Conservation (phyloP, 192 early-diverging fungal species). For the Dimargaris xerosporica region DNA sequence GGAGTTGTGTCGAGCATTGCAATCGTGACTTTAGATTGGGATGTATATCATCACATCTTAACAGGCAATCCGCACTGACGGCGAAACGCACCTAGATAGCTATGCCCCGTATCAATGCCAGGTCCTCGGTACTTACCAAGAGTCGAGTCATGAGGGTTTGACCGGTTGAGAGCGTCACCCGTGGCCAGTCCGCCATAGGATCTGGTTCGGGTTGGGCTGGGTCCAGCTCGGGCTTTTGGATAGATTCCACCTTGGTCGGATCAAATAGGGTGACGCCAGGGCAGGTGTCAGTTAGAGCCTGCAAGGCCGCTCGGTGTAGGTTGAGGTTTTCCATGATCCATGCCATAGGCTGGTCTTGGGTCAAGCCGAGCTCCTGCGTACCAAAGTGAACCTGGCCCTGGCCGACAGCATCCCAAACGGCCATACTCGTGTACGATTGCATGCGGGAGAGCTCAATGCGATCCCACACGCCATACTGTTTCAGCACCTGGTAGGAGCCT, state of each 20-base stretch:
- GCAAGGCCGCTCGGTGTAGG: conserved; percentile 54
- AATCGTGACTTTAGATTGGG: too few species aligned
- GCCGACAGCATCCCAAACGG: conserved; percentile 66
- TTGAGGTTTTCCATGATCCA: conserved; percentile 81
- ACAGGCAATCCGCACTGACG: too few species aligned
- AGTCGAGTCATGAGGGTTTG: conserved; percentile 46
- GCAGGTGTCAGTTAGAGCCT: conserved; percentile 22
- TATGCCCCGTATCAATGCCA: too few species aligned
- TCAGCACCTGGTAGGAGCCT: conserved; percentile 25
- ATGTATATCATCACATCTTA: too few species aligned
- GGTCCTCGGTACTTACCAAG: conserved; percentile 29
- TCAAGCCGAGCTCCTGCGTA: conserved; percentile 20
- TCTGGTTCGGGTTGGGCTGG: conserved; percentile 5
- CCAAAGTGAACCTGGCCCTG: conserved; percentile 50
- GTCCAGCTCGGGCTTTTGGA: conserved; percentile 18
- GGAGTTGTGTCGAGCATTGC: too few species aligned
- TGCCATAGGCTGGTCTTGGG: conserved; percentile 34
- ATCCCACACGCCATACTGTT: conserved; percentile 49
- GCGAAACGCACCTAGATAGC: too few species aligned
- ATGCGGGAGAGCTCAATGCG: conserved; percentile 37
- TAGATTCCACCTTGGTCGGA: conserved; percentile 42
- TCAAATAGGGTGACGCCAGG: conserved; percentile 47
- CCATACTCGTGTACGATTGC: conserved; percentile 49
- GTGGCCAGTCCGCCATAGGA: conserved; percentile 52
- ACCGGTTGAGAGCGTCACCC: conserved; percentile 50